Evolutionary conservation across 164 flowering plant species (phyloP), one percentile per base, ranked within the genome.

Genomic region (Platanus orientalis): DNA sequence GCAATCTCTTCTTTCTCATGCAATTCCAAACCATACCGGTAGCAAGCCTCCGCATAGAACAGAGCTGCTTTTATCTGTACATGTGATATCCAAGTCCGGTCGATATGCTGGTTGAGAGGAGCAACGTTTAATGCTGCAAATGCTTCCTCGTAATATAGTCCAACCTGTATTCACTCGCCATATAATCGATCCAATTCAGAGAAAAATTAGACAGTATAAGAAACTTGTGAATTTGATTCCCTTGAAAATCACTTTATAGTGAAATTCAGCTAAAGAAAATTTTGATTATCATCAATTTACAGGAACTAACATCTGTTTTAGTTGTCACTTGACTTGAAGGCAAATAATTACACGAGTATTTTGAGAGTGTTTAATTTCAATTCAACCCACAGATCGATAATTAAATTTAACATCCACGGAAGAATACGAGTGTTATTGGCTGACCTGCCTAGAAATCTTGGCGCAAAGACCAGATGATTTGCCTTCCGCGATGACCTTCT

Each of bases 1-100:
- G 96, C 91, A 60, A 94, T 89, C 74, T 94, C 97, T 71, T 94
- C 99, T 76, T 89, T 91, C 61, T 87, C 91, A 68, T 94, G 99
- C 61, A 94, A 75, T 76, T 94, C 99, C 67, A 94, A 63, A 54
- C 96, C 63, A 61, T 67, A 86, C 64, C 96, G 80, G 75, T 86
- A 94, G 72, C 89, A 87, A 67, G 99, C 99, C 75, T 94, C 97
- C 0, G 87, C 95, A 80, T 71, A 80, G 78, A 81, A 91, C 44
- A 79, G 78, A 57, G 95, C 84, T 45, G 97, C 89, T 71, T 94
- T 94, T 21, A 91, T 72, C 72, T 94, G 99, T 56, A 94, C 89
- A 76, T 94, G 99, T 59, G 87, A 68, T 44, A 84, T 74, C 99
- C 99, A 91, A 24, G 75, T 73, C 72, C 81, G 89, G 57, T 94